phyloP scores from a whole-genome alignment of 257 asterid genomes.

The Hygrophila difformis region DNA sequence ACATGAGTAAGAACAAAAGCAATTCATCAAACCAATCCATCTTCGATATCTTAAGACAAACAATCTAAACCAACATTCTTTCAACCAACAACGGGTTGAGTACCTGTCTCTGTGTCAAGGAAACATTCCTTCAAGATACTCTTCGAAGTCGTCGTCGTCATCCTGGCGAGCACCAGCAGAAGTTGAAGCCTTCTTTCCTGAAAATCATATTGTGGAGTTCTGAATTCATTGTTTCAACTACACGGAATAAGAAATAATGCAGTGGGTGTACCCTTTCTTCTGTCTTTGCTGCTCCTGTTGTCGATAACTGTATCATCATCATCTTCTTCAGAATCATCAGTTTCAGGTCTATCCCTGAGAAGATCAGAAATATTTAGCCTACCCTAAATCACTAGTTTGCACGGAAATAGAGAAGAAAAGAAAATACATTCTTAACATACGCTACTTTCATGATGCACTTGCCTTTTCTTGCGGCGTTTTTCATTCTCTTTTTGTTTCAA shows the following conservation, averaged over 20 bases:
- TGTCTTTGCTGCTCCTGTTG: constrained; percentile 34
- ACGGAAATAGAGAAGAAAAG: no score
- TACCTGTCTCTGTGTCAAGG: no score
- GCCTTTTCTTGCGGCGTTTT: constrained; percentile 59
- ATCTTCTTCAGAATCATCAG: constrained; percentile 13
- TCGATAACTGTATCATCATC: constrained; percentile 39
- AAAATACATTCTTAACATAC: not conserved
- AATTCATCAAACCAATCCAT: no score
- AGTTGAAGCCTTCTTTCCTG: constrained; percentile 41
- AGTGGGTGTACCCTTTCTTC: constrained; percentile 47
- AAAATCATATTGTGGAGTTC: constrained; percentile 10
- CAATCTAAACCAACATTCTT: no score
- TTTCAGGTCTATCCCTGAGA: constrained; percentile 58
- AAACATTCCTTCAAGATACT: constrained; percentile 88
- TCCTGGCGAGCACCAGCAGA: constrained; percentile 26
- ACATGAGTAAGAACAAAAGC: no score
- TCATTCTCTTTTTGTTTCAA: constrained; percentile 32
- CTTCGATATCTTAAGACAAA: no score
- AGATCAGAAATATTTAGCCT: not conserved
- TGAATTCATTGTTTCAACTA: constrained; percentile 3
- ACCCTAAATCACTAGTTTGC: no score
- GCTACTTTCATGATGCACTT: not conserved
- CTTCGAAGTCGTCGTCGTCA: constrained; percentile 64
- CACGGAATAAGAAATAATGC: not conserved
- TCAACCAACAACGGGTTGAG: no score